Evolutionary conservation across 2,329 filamentous ascomycete genomes (phyloP).

Genomic region (Davidsoniella neocaledoniae): DNA sequence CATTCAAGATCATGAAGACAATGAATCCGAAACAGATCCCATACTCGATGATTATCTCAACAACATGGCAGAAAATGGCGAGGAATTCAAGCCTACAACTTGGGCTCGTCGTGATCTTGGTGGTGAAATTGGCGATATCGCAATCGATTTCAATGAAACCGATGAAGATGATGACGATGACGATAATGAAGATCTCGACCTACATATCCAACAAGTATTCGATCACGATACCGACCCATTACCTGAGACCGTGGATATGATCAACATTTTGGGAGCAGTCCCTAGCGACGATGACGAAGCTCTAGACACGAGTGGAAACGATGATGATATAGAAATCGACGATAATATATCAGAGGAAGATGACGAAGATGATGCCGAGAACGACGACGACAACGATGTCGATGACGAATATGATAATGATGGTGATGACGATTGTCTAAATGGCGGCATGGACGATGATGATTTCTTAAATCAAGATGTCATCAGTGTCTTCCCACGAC

Average conservation of each 20-base stretch:
- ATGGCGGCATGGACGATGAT: not conserved
- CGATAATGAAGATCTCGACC: not conserved
- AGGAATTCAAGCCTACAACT: conserved; percentile 42
- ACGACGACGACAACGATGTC: not conserved
- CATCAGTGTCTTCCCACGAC: conserved; percentile 5
- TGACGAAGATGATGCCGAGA: not conserved
- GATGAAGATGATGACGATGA: not conserved
- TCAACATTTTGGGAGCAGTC: not conserved
- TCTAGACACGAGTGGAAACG: not conserved
- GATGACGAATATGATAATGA: not conserved
- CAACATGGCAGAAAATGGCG: conserved; percentile 38
- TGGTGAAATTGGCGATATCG: conserved; percentile 16
- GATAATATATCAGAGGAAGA: not conserved
- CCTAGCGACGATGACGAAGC: not conserved
- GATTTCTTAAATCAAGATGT: conserved; percentile 7
- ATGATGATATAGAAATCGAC: conserved; percentile 29
- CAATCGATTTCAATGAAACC: not conserved
- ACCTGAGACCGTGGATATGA: not conserved
- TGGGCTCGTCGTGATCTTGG: conserved; percentile 26
- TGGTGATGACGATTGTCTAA: not conserved
- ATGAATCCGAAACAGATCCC: not conserved
- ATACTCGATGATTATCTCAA: conserved; percentile 44
- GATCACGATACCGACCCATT: not conserved
- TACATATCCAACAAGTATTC: not conserved
- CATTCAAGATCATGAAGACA: not conserved